A percentile compares a stretch with the other conserved stretches of the same genome.
Conservation (phyloP, 2,329 filamentous ascomycete genomes). For the Ceratocystis albifundus region DNA sequence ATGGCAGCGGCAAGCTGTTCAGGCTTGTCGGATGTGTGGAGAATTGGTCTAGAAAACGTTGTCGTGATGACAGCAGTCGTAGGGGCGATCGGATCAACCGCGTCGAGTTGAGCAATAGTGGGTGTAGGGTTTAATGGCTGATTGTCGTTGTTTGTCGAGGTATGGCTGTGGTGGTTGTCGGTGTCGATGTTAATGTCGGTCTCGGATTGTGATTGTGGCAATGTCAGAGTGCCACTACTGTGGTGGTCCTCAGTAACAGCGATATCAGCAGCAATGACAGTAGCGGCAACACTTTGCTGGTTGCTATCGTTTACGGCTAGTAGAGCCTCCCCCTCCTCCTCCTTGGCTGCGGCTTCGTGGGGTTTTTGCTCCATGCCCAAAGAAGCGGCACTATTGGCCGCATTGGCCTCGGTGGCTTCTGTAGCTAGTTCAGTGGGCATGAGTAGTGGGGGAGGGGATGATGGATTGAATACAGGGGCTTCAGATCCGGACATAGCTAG, state of each 20-base stretch:
- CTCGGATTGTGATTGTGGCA: background rate
- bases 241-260: background rate
- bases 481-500: constrained; percentile 6
- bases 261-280: background rate
- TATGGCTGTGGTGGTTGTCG: background rate
- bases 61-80: constrained; percentile 8
- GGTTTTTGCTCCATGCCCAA: constrained; percentile 6
- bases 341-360: constrained; percentile 9
- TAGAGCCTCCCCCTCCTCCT: no score
- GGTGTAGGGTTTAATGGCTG: background rate
- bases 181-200: background rate
- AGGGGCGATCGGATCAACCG: constrained; percentile 8
- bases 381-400: background rate
- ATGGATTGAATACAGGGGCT: constrained; percentile 1
- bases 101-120: background rate
- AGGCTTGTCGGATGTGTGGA: constrained; percentile 7
- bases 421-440: background rate
- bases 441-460: background rate
- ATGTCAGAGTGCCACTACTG: constrained; percentile 3
- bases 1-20: constrained; percentile 21
- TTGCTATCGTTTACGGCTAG: constrained; percentile 12
- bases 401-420: constrained; percentile 6
- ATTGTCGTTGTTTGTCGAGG: background rate
- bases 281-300: constrained; percentile 4
- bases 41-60: constrained; percentile 4